These are phyloP conservation scores for Chytridium lagenaria DNA, from an alignment of 371 early-diverging fungal genomes.

Conservation along the genomic window DNA sequence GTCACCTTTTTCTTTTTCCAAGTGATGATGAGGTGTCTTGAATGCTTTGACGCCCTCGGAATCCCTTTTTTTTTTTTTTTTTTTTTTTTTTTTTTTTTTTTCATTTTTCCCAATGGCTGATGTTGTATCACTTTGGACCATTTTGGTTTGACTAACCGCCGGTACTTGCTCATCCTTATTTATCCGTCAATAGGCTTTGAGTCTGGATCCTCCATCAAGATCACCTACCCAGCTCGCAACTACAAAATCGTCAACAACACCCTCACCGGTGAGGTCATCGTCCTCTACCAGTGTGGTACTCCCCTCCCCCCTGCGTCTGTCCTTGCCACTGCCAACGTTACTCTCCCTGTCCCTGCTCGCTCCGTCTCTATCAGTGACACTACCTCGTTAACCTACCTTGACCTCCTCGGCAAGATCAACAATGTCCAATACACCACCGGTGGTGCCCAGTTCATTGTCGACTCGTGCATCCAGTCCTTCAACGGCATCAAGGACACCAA, in stretches of 20 bases:
- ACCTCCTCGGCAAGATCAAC: slow-evolving; percentile 31
- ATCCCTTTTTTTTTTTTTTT: neutral
- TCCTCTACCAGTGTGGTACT: slow-evolving; percentile 49
- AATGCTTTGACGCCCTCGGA: neutral
- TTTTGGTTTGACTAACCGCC: no score
- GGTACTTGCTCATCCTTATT: no score
- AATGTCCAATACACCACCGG: slow-evolving; percentile 31
- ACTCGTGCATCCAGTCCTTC: slow-evolving; percentile 38
- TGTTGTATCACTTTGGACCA: no score
- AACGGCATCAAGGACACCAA: slow-evolving; percentile 23
- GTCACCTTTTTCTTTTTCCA: neutral
- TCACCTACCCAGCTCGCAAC: slow-evolving; percentile 44
- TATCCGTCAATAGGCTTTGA: neutral
- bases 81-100: neutral
- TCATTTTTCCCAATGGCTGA: neutral
- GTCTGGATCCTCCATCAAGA: slow-evolving; percentile 1
- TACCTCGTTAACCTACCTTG: slow-evolving; percentile 43
- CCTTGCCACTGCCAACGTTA: slow-evolving; percentile 24
- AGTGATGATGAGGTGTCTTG: neutral
- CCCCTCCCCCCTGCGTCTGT: slow-evolving; percentile 34
- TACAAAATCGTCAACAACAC: slow-evolving; percentile 47
- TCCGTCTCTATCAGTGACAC: slow-evolving; percentile 36
- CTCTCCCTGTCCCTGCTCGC: slow-evolving; percentile 38
- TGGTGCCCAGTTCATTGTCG: slow-evolving; percentile 30
- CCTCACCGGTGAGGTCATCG: slow-evolving; percentile 30